Conservation (phyloP, 1,139 yeast genomes). For the Diutina mesorugosa region DNA sequence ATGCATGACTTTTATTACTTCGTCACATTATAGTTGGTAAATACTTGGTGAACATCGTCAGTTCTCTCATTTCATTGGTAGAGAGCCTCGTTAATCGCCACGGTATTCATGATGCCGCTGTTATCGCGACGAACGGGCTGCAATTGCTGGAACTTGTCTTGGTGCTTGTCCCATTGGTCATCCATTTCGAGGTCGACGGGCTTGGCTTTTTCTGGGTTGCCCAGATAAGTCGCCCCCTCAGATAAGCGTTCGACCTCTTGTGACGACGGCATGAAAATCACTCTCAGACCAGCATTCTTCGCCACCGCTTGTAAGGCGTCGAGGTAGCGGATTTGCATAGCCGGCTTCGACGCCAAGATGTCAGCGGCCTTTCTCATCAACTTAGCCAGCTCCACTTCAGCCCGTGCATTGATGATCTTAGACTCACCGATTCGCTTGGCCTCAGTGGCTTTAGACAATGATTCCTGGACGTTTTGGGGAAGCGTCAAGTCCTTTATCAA, state of each 20-base stretch:
- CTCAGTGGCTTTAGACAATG: slow-evolving; percentile 66
- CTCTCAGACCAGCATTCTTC: slow-evolving; percentile 45
- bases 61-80: not conserved
- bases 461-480: slow-evolving; percentile 43
- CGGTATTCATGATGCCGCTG: not conserved
- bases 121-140: not conserved
- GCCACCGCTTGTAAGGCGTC: slow-evolving; percentile 78
- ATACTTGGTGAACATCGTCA: not conserved
- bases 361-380: slow-evolving; percentile 74
- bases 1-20: not conserved
- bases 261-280: slow-evolving; percentile 60
- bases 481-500: slow-evolving; percentile 56
- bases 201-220: not conserved
- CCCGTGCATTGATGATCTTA: slow-evolving; percentile 63
- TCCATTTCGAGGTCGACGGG: not conserved
- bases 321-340: slow-evolving; percentile 69
- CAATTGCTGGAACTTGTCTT: not conserved
- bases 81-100: not conserved
- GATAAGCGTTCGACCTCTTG: slow-evolving; percentile 8
- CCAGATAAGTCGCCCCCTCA: not conserved
- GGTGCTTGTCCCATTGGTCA: not conserved
- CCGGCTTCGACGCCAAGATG: slow-evolving; percentile 62
- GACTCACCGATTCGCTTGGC: slow-evolving; percentile 69
- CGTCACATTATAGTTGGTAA: not conserved
- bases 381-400: slow-evolving; percentile 67